Evolutionary conservation across 768 basidiomycete species (phyloP).

Genomic region (Collybia sordida): DNA sequence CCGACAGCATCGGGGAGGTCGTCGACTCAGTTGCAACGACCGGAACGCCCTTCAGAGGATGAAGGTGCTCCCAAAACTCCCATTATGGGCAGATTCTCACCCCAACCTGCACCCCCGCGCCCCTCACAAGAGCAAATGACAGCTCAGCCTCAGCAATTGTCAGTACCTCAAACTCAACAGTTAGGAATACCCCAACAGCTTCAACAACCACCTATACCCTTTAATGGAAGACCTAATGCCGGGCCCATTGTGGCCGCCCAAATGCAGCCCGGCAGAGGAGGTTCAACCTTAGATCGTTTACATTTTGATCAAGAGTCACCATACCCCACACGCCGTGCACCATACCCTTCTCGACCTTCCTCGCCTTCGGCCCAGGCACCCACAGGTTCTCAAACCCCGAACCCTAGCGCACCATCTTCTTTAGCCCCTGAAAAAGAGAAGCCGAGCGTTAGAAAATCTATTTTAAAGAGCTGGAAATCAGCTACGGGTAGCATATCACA

Average conservation of each 20-base stretch:
- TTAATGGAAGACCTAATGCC: slow-evolving; percentile 17
- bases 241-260: slow-evolving; percentile 41
- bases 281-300: slow-evolving; percentile 42
- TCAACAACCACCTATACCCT: slow-evolving; percentile 10
- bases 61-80: slow-evolving; percentile 34
- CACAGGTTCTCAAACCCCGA: slow-evolving; percentile 12
- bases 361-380: slow-evolving; percentile 31
- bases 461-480: slow-evolving; percentile 65
- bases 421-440: slow-evolving; percentile 44
- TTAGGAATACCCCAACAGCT: slow-evolving; percentile 17
- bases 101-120: slow-evolving; percentile 16
- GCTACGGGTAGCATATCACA: slow-evolving; percentile 24
- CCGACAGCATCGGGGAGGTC: slow-evolving; percentile 22
- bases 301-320: slow-evolving; percentile 76
- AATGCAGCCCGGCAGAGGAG: slow-evolving; percentile 34
- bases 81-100: slow-evolving; percentile 24
- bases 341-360: slow-evolving; percentile 17
- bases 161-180: slow-evolving; percentile 16
- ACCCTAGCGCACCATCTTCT: slow-evolving; percentile 24
- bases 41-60: slow-evolving; percentile 40
- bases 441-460: slow-evolving; percentile 60
- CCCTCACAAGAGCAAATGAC: slow-evolving; percentile 24
- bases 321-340: slow-evolving; percentile 49
- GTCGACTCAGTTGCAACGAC: slow-evolving; percentile 33
- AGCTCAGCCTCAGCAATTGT: slow-evolving; percentile 10